A percentile compares a stretch with the other conserved stretches of the same genome.
phyloP scores from a whole-genome alignment of 2,329 filamentous ascomycete species.

The Hirsutella rhossiliensis region DNA sequence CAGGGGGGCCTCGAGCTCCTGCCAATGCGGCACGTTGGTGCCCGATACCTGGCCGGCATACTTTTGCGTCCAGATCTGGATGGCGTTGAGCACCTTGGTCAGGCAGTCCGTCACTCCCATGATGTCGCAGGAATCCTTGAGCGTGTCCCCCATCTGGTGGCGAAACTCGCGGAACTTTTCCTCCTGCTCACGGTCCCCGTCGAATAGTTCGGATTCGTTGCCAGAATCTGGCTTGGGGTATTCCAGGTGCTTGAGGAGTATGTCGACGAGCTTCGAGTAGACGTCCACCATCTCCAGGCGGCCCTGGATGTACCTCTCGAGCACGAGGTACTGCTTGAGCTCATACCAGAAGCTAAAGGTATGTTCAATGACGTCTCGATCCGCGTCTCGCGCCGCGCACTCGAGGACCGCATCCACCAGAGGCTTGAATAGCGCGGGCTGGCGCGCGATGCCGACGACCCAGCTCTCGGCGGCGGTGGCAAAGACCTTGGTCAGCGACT shows the following conservation, averaged over 20 bases:
- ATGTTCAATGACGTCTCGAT: conserved; percentile 81
- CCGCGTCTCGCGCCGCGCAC: conserved; percentile 75
- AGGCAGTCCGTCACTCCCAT: conserved; percentile 89
- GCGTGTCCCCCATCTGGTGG: conserved; percentile 92
- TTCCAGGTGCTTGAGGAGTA: conserved; percentile 82
- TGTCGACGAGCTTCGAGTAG: conserved; percentile 81
- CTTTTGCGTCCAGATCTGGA: conserved; percentile 77
- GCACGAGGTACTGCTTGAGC: conserved; percentile 85
- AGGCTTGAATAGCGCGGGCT: conserved; percentile 68
- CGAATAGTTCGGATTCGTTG: conserved; percentile 75
- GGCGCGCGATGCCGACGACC: conserved; percentile 80
- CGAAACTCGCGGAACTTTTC: conserved; percentile 96
- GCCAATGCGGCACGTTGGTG: conserved; percentile 81
- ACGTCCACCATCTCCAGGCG: conserved; percentile 66
- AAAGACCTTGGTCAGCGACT: conserved; percentile 80
- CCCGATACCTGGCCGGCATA: conserved; percentile 66
- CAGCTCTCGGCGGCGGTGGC: conserved; percentile 89
- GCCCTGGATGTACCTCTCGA: conserved; percentile 80
- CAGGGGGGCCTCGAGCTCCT: conserved; percentile 85
- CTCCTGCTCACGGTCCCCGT: conserved; percentile 88
- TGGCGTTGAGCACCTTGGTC: conserved; percentile 73
- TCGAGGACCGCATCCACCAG: conserved; percentile 89
- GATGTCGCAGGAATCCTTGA: conserved; percentile 95
- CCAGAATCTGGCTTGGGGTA: conserved; percentile 68
- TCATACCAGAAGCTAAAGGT: conserved; percentile 99